phyloP scores from a whole-genome alignment of 345 rosid species.

The Linum usitatissimum region DNA sequence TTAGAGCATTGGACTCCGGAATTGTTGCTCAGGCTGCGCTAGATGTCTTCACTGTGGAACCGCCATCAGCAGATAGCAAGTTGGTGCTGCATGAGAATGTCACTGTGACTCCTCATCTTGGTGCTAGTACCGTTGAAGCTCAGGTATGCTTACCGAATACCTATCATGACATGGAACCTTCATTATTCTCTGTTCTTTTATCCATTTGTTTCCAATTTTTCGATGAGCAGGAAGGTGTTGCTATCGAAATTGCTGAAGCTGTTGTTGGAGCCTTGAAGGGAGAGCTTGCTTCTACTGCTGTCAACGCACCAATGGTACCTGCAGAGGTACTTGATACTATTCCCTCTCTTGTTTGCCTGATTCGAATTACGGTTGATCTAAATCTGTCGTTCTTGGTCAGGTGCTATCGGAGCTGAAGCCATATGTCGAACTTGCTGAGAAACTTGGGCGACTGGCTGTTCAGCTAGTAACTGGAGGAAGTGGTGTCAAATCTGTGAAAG shows the following conservation, averaged over 20 bases:
- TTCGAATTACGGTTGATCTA: neutral
- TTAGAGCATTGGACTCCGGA: conserved; percentile 73
- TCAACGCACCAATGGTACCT: conserved; percentile 92
- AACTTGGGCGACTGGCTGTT: conserved; percentile 69
- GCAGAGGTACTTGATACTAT: conserved; percentile 45
- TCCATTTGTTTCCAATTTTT: neutral
- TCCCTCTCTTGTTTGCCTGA: conserved; percentile 1
- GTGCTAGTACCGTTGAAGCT: conserved; percentile 88
- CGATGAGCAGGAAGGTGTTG: conserved; percentile 63
- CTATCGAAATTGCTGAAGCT: conserved; percentile 87
- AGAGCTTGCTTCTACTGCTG: conserved; percentile 87
- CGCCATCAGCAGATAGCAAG: conserved; percentile 62
- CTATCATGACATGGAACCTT: too few species aligned
- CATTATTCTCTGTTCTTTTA: neutral
- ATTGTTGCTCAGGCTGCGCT: conserved; percentile 66
- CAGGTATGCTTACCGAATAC: conserved; percentile 60
- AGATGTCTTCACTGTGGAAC: conserved; percentile 76
- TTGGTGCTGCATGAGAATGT: conserved; percentile 67
- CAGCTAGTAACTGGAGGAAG: conserved; percentile 82
- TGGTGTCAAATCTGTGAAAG: conserved; percentile 67
- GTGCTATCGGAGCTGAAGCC: conserved; percentile 81
- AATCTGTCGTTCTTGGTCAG: conserved; percentile 20
- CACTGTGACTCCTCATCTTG: conserved; percentile 84
- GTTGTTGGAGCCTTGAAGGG: conserved; percentile 84
- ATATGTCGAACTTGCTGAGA: conserved; percentile 59